Evolutionary conservation across 768 basidiomycete genomes (phyloP).

Genomic region (Trametes coccinea): DNA sequence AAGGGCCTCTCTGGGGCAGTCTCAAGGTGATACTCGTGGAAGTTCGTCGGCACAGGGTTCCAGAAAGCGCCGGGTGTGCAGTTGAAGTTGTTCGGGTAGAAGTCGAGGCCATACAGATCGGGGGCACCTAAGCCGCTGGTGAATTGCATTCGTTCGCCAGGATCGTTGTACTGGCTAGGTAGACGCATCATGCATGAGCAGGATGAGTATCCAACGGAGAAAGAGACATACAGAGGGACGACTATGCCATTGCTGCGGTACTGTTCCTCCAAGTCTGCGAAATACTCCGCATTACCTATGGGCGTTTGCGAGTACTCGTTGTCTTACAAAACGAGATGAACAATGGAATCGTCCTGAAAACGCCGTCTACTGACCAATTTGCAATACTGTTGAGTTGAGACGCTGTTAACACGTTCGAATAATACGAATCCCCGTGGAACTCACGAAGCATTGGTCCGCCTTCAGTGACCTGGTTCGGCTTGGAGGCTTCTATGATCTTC

Average conservation of each 20-base stretch:
- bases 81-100: conserved; percentile 79
- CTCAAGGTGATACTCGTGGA: conserved; percentile 60
- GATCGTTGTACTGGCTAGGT: conserved; percentile 30
- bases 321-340: conserved; percentile 42
- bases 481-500: conserved; percentile 60
- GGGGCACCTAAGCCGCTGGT: conserved; percentile 33
- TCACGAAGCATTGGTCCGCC: conserved; percentile 77
- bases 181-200: too few species aligned
- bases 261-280: conserved; percentile 25
- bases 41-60: conserved; percentile 62
- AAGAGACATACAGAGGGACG: conserved; percentile 18
- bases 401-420: too few species aligned
- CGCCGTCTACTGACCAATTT: conserved; percentile 45
- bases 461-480: conserved; percentile 63
- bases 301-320: conserved; percentile 69
- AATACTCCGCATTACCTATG: conserved; percentile 26
- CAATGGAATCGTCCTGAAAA: too few species aligned
- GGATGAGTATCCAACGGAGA: too few species aligned
- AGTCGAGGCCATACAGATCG: conserved; percentile 44
- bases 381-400: too few species aligned
- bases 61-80: conserved; percentile 71
- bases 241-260: conserved; percentile 45
- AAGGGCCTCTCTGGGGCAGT: conserved; percentile 53
- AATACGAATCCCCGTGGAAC: conserved; percentile 20
- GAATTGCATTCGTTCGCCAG: conserved; percentile 28